Evolutionary conservation across 1,284 basidiomycete genomes (phyloP).

Genomic region (Macrocystidia cucumis): DNA sequence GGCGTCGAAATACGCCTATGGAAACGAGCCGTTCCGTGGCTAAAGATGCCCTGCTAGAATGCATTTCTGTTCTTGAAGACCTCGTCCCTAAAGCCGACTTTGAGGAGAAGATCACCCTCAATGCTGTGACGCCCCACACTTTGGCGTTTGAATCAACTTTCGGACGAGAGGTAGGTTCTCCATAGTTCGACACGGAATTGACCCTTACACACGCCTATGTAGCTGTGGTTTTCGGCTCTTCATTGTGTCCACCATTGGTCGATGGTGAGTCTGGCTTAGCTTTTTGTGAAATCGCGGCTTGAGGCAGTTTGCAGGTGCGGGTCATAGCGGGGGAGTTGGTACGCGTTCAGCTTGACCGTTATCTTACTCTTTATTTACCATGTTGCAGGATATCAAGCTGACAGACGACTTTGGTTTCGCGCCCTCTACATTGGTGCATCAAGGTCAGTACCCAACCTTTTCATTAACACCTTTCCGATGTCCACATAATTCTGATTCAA

Average conservation of each 20-base stretch:
- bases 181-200: not conserved
- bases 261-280: conserved; percentile 43
- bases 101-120: conserved; percentile 52
- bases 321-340: conserved; percentile 77
- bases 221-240: conserved; percentile 83
- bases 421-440: conserved; percentile 71
- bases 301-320: conserved; percentile 42
- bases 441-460: conserved; percentile 31
- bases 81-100: conserved; percentile 40
- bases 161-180: conserved; percentile 63
- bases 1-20: conserved; percentile 75
- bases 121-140: conserved; percentile 71
- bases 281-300: conserved; percentile 4
- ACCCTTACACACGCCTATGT: not conserved
- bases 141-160: conserved; percentile 73
- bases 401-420: conserved; percentile 75
- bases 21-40: conserved; percentile 61
- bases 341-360: conserved; percentile 14
- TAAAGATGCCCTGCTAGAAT: conserved; percentile 41
- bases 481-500: conserved; percentile 4
- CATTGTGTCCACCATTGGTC: conserved; percentile 86
- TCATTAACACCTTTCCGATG: conserved; percentile 6
- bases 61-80: conserved; percentile 48
- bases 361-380: conserved; percentile 8
- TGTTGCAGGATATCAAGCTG: conserved; percentile 48